A percentile compares a stretch with the other conserved stretches of the same genome.
phyloP scores from a whole-genome alignment of 352 stramenopile genomes.

The Aphanomyces stellatus region DNA sequence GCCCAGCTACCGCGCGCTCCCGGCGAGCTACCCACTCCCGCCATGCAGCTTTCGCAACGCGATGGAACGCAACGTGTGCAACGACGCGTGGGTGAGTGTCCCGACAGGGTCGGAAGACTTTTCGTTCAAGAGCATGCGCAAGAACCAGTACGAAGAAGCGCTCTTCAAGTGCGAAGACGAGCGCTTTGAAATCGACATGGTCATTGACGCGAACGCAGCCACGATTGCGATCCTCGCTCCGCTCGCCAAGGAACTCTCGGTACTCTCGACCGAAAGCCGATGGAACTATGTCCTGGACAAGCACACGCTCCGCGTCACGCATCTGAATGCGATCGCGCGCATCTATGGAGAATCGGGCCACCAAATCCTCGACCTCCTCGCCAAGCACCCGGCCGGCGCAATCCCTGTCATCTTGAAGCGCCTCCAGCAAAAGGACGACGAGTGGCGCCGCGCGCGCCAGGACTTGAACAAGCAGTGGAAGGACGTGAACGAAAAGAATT shows the following conservation, averaged over 20 bases:
- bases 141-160: constrained; percentile 98
- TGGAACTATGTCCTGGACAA: constrained; percentile 93
- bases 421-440: constrained; percentile 97
- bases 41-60: constrained; percentile 92
- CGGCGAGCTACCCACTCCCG: constrained; percentile 95
- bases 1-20: constrained; percentile 96
- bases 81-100: constrained; percentile 96
- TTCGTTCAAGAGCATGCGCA: constrained; percentile 98
- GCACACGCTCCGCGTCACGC: constrained; percentile 90
- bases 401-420: constrained; percentile 98
- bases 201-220: constrained; percentile 95
- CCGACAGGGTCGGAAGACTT: constrained; percentile 98
- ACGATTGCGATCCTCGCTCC: constrained; percentile 94
- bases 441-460: constrained; percentile 91
- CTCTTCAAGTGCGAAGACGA: constrained; percentile 99
- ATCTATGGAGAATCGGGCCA: constrained; percentile 93
- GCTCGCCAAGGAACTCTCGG: constrained; percentile 92
- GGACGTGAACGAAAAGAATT: constrained; percentile 96
- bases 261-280: constrained; percentile 57
- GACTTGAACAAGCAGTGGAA: constrained; percentile 97
- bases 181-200: constrained; percentile 88
- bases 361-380: constrained; percentile 90
- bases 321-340: constrained; percentile 96
- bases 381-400: constrained; percentile 93
- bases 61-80: constrained; percentile 88